Conservation (phyloP, 257 asterid genomes). For the Przewalskia tangutica region DNA sequence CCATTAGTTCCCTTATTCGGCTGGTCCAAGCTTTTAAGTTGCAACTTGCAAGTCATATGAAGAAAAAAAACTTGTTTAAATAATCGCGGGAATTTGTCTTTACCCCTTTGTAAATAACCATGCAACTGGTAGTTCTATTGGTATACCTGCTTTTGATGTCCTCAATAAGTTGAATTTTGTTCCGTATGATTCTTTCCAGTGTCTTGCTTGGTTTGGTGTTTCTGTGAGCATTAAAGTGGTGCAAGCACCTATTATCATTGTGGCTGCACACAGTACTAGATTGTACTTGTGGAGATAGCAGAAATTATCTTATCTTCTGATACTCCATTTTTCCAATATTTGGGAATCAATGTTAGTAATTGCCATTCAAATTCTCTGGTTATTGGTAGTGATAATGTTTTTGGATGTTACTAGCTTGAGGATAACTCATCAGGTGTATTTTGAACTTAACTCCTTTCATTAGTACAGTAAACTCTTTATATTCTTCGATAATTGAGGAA, state of each 20-base stretch:
- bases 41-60: background rate
- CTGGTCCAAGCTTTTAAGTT: background rate
- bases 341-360: background rate
- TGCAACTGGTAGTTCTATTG: conserved; percentile 2
- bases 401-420: background rate
- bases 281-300: background rate
- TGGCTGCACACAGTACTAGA: background rate
- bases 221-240: background rate
- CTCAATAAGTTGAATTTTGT: background rate
- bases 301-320: background rate
- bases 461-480: background rate
- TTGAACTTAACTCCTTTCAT: background rate
- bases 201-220: background rate
- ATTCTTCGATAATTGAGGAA: background rate
- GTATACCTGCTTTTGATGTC: background rate
- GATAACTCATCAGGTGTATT: background rate
- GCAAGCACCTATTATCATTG: background rate
- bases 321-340: background rate
- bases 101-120: conserved; percentile 8
- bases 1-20: background rate
- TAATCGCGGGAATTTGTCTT: background rate
- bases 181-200: background rate
- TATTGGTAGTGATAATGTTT: background rate
- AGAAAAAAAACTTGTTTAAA: background rate
- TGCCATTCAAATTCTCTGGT: background rate